Evolutionary conservation across 2,329 filamentous ascomycete genomes (phyloP).

Genomic region (Teratosphaeria epicoccoides): DNA sequence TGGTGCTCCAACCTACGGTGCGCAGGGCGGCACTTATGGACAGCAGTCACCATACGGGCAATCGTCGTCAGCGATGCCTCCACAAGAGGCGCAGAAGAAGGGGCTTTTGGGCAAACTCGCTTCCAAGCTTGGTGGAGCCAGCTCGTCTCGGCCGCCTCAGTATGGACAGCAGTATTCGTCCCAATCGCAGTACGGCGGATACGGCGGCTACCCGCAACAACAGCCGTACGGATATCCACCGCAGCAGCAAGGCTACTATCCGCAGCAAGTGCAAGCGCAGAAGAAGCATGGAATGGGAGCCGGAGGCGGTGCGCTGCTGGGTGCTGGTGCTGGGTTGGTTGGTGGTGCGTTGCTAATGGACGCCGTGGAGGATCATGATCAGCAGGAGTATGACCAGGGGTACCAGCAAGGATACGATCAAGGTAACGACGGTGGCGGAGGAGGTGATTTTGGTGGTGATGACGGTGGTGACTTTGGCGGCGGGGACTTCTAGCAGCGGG

Average conservation of each 20-base stretch:
- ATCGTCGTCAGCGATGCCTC: conserved; percentile 1
- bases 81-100: background rate
- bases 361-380: conserved; percentile 46
- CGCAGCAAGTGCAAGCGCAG: conserved; percentile 32
- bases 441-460: conserved; percentile 2
- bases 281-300: conserved; percentile 51
- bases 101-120: background rate
- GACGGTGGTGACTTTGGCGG: background rate
- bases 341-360: conserved; percentile 65
- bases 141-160: conserved; percentile 10
- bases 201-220: conserved; percentile 26
- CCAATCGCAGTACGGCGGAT: conserved; percentile 15
- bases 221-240: conserved; percentile 19
- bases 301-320: conserved; percentile 63
- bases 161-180: conserved; percentile 19
- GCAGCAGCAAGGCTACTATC: conserved; percentile 21
- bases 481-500: background rate
- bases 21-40: conserved; percentile 10
- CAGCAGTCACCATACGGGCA: conserved; percentile 14
- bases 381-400: conserved; percentile 41
- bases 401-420: conserved; percentile 21
- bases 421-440: conserved; percentile 3
- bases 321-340: conserved; percentile 69
- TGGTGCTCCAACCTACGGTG: conserved; percentile 1
- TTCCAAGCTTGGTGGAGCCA: background rate